These are phyloP conservation scores for Neurospora sp. DNA, from an alignment of 495 filamentous ascomycete genomes.

Conservation along the genomic window DNA sequence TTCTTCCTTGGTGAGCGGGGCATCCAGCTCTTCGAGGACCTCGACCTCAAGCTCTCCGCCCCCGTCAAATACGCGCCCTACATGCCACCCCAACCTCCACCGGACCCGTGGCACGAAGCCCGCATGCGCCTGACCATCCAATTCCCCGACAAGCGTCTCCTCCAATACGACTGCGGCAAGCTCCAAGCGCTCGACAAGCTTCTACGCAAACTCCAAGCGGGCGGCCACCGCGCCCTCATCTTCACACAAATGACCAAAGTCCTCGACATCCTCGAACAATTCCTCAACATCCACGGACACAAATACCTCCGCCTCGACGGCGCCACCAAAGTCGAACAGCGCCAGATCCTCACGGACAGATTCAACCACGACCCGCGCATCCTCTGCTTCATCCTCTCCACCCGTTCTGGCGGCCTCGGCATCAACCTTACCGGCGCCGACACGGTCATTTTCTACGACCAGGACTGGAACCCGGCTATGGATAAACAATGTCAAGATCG, in stretches of 20 bases:
- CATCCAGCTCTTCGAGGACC: constrained; percentile 48
- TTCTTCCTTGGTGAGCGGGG: constrained; percentile 52
- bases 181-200: constrained; percentile 83
- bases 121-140: constrained; percentile 89
- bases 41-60: constrained; percentile 33
- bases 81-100: constrained; percentile 40
- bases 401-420: constrained; percentile 86
- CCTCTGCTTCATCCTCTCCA: constrained; percentile 88
- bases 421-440: constrained; percentile 96
- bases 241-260: constrained; percentile 99
- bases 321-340: constrained; percentile 86
- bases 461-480: constrained; percentile 99
- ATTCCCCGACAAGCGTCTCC: constrained; percentile 88
- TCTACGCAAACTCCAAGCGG: constrained; percentile 76
- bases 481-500: constrained; percentile 99
- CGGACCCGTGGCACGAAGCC: constrained; percentile 86
- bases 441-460: constrained; percentile 98
- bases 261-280: constrained; percentile 93
- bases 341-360: constrained; percentile 88
- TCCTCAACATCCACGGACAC: constrained; percentile 95
- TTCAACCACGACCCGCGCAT: constrained; percentile 95
- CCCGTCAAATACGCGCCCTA: constrained; percentile 36
- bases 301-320: constrained; percentile 89
- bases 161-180: constrained; percentile 98
- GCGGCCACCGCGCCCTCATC: constrained; percentile 87